Evolutionary conservation across 2,329 filamentous ascomycete species (phyloP).

Genomic region (Sclerotinia minor): DNA sequence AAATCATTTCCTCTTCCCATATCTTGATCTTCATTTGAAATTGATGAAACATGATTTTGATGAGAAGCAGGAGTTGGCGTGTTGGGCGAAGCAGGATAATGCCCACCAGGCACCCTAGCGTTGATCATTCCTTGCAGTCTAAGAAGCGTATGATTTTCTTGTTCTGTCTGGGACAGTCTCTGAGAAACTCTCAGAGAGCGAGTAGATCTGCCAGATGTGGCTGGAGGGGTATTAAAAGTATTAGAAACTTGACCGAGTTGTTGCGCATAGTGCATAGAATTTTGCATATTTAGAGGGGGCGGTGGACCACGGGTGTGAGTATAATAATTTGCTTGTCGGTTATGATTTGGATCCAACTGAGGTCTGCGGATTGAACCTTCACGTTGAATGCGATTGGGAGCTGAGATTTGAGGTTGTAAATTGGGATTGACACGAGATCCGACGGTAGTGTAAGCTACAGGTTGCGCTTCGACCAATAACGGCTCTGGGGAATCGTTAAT

Average conservation of each 20-base stretch:
- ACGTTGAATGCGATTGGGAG: slow-evolving; percentile 42
- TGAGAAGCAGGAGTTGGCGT: slow-evolving; percentile 11
- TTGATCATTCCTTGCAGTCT: slow-evolving; percentile 24
- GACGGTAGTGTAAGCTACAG: slow-evolving; percentile 42
- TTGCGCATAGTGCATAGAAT: slow-evolving; percentile 41
- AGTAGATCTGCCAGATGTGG: slow-evolving; percentile 21
- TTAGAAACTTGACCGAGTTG: slow-evolving; percentile 32
- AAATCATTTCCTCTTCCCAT: slow-evolving; percentile 9
- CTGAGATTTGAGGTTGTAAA: slow-evolving; percentile 37
- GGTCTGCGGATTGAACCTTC: slow-evolving; percentile 40
- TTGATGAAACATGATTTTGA: slow-evolving; percentile 1
- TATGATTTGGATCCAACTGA: slow-evolving; percentile 34
- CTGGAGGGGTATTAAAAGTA: slow-evolving; percentile 21
- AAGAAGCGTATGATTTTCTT: slow-evolving; percentile 25
- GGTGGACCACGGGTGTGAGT: slow-evolving; percentile 31
- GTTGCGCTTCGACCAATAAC: slow-evolving; percentile 35
- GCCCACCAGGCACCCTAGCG: background rate
- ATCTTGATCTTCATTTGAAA: slow-evolving; percentile 24
- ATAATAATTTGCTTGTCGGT: slow-evolving; percentile 31
- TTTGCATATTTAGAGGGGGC: slow-evolving; percentile 36
- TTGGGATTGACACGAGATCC: slow-evolving; percentile 42
- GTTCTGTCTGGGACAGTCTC: slow-evolving; percentile 23
- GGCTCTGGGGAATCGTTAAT: slow-evolving; percentile 39
- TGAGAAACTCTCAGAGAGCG: slow-evolving; percentile 19
- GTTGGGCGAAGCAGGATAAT: slow-evolving; percentile 9